Conservation (phyloP, 1,139 yeast species). For the Magnusiomyces ingens region DNA sequence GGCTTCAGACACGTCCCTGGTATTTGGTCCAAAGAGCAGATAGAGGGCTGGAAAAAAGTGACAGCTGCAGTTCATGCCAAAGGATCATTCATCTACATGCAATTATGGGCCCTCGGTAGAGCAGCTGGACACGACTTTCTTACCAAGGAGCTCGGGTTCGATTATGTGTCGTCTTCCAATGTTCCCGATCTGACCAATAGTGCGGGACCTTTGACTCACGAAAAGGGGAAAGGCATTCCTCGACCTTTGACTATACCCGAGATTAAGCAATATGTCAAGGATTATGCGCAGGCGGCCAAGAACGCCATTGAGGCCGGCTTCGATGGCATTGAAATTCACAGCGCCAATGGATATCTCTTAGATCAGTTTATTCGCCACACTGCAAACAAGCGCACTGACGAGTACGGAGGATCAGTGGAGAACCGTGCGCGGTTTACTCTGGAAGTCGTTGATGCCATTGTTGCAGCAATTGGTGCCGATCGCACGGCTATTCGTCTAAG, state of each 20-base stretch:
- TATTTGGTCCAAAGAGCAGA: conserved; percentile 39
- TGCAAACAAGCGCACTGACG: conserved; percentile 57
- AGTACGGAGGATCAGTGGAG: conserved; percentile 62
- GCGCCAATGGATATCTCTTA: conserved; percentile 62
- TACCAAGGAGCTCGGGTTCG: conserved; percentile 28
- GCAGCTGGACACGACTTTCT: conserved; percentile 31
- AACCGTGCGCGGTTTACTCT: conserved; percentile 55
- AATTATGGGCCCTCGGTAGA: conserved; percentile 40
- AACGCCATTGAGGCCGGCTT: conserved; percentile 51
- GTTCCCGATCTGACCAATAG: neutral
- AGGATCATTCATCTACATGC: conserved; percentile 34
- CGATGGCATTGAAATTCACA: conserved; percentile 63
- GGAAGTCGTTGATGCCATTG: conserved; percentile 48
- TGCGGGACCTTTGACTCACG: conserved; percentile 15
- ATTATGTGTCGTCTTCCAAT: conserved; percentile 20
- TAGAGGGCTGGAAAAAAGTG: conserved; percentile 36
- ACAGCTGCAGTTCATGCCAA: conserved; percentile 35
- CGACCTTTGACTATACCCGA: conserved; percentile 37
- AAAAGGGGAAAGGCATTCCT: conserved; percentile 17
- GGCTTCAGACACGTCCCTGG: conserved; percentile 36
- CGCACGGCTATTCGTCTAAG: conserved; percentile 53
- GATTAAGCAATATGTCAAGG: conserved; percentile 33
- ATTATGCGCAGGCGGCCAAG: conserved; percentile 39
- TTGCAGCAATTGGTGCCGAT: conserved; percentile 47
- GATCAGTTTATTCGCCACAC: conserved; percentile 45